A percentile compares a stretch with the other conserved stretches of the same genome.
Evolutionary conservation across 306 rosid genomes (phyloP).

Genomic region (Lablab purpureus): DNA sequence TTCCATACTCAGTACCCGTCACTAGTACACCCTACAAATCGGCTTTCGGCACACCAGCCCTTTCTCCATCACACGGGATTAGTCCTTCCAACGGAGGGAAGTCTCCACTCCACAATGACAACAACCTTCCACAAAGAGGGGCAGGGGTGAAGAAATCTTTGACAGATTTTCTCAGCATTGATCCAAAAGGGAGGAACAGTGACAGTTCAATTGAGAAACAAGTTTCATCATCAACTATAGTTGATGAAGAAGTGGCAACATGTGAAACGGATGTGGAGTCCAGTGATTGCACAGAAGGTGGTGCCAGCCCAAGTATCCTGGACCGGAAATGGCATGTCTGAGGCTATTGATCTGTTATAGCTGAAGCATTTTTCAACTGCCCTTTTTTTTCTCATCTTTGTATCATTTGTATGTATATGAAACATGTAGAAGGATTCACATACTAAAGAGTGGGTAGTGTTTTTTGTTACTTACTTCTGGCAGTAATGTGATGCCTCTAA

Average conservation of each 20-base stretch:
- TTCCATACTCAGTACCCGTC: constrained; percentile 60
- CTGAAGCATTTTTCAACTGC: constrained; percentile 5
- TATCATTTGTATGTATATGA: constrained; percentile 40
- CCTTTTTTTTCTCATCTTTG: not conserved
- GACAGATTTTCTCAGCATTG: constrained; percentile 82
- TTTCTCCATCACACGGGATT: constrained; percentile 66
- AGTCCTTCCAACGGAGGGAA: constrained; percentile 67
- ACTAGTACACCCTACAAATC: constrained; percentile 81
- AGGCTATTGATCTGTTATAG: constrained; percentile 35
- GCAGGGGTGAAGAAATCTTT: constrained; percentile 71
- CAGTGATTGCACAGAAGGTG: constrained; percentile 45
- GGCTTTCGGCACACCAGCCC: constrained; percentile 72
- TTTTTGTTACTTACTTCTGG: constrained; percentile 12
- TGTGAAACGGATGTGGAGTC: constrained; percentile 54
- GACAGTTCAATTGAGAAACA: constrained; percentile 48
- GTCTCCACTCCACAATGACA: constrained; percentile 55
- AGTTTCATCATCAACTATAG: constrained; percentile 43
- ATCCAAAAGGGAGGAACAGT: constrained; percentile 54
- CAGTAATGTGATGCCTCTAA: constrained; percentile 17
- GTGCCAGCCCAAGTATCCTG: constrained; percentile 42
- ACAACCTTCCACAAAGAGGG: constrained; percentile 63
- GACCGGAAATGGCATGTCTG: constrained; percentile 43
- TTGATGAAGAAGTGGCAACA: constrained; percentile 50
- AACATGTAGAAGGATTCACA: constrained; percentile 38
- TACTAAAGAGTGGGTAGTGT: constrained; percentile 43